Conservation (phyloP, 1,284 basidiomycete genomes). For the Heterobasidion irregulare region DNA sequence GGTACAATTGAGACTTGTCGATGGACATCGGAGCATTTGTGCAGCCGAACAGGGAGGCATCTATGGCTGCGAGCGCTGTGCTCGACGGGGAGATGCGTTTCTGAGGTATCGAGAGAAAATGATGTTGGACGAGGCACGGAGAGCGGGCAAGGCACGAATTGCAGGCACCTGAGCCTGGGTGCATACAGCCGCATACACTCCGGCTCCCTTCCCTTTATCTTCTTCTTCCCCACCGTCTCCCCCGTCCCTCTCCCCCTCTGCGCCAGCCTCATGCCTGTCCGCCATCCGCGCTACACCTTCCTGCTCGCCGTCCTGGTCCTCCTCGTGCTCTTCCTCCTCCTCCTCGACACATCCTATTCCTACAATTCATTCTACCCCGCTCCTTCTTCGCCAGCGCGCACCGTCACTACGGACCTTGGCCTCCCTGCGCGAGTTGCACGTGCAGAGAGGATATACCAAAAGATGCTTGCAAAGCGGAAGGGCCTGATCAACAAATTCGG, state of each 20-base stretch:
- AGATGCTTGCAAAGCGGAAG: slow-evolving; percentile 2
- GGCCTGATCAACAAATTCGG: background rate
- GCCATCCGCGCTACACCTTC: slow-evolving; percentile 3
- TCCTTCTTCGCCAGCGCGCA: background rate
- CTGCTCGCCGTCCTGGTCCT: background rate
- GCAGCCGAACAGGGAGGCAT: no score
- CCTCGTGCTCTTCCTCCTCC: background rate
- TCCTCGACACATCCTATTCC: background rate
- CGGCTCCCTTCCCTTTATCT: background rate
- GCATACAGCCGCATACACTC: no score
- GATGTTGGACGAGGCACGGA: no score
- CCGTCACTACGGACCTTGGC: background rate
- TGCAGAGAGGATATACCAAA: slow-evolving; percentile 1
- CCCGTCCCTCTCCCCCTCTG: background rate
- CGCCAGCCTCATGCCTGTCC: background rate
- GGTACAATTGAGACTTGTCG: no score
- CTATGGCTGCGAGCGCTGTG: no score
- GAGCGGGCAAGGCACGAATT: no score
- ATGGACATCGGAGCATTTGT: no score
- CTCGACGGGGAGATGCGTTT: no score
- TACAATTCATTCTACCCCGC: background rate
- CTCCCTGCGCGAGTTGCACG: background rate
- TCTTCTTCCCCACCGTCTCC: background rate
- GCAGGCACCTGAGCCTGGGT: no score
- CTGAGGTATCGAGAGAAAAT: no score